Evolutionary conservation across 2,329 filamentous ascomycete genomes (phyloP).

Genomic region (Botrytis galanthina): DNA sequence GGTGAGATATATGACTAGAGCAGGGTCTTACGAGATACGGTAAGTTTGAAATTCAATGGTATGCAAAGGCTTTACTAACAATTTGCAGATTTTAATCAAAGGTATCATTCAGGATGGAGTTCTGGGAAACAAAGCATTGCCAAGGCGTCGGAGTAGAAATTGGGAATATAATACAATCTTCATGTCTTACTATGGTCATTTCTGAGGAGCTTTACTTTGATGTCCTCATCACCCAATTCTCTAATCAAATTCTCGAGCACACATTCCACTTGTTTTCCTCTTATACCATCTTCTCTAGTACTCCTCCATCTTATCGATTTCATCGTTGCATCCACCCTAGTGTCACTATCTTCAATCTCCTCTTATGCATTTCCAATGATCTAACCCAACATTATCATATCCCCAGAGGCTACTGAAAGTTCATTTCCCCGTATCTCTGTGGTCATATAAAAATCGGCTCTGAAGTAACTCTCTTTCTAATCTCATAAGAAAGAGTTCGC

Average conservation of each 20-base stretch:
- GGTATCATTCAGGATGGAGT: conserved; percentile 11
- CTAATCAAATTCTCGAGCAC: background rate
- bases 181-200: conserved; percentile 1
- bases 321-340: background rate
- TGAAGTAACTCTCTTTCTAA: background rate
- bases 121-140: conserved; percentile 21
- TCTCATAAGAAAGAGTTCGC: background rate
- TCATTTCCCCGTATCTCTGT: background rate
- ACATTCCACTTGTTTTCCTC: background rate
- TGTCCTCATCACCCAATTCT: background rate
- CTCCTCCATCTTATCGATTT: background rate
- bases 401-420: background rate
- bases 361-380: background rate
- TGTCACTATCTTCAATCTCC: background rate
- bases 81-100: conserved; percentile 25
- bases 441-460: background rate
- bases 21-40: conserved; percentile 96
- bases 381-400: background rate
- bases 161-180: conserved; percentile 21
- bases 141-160: conserved; percentile 18
- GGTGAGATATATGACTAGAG: conserved; percentile 98
- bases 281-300: background rate
- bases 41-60: conserved; percentile 41
- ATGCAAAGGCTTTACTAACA: conserved; percentile 5
- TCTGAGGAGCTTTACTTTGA: background rate